Conservation (phyloP, 495 filamentous ascomycete genomes). For the Trypethelium eluteriae region DNA sequence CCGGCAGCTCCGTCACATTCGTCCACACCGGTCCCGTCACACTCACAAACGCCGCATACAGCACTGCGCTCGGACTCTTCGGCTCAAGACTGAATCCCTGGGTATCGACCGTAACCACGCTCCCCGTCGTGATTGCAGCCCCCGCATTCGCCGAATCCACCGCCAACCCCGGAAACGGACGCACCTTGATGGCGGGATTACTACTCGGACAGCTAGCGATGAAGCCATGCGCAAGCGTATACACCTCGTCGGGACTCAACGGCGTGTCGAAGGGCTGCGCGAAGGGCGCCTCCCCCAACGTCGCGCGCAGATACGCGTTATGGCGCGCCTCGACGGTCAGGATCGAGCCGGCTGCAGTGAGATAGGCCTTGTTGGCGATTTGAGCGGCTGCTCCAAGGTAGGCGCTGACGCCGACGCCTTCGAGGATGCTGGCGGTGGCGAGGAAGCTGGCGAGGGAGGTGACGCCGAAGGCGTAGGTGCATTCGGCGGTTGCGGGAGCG, state of each 20-base stretch:
- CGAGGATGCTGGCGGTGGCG: constrained; percentile 46
- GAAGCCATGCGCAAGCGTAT: constrained; percentile 53
- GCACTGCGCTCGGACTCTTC: neutral
- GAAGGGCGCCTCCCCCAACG: constrained; percentile 44
- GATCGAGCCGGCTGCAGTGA: constrained; percentile 57
- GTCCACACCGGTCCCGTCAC: constrained; percentile 35
- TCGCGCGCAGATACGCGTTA: constrained; percentile 49
- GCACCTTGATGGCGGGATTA: constrained; percentile 50
- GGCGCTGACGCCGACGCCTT: constrained; percentile 37
- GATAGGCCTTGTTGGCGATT: constrained; percentile 45
- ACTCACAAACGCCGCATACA: constrained; percentile 39
- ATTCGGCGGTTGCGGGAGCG: constrained; percentile 43
- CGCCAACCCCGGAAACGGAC: constrained; percentile 39
- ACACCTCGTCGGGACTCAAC: constrained; percentile 51
- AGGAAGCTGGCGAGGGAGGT: constrained; percentile 45
- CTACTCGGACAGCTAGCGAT: constrained; percentile 49
- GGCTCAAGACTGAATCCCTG: constrained; percentile 18
- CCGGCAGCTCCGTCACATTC: constrained; percentile 18
- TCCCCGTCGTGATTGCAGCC: constrained; percentile 16
- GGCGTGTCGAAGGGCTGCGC: constrained; percentile 52
- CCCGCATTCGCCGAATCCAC: constrained; percentile 14
- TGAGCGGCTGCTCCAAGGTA: constrained; percentile 56
- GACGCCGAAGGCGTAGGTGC: constrained; percentile 52
- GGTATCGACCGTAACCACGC: constrained; percentile 21
- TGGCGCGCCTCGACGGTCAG: constrained; percentile 57